Base-by-base conservation (phyloP, 192 early-diverging fungal species). In the Coemansia sp. region DNA sequence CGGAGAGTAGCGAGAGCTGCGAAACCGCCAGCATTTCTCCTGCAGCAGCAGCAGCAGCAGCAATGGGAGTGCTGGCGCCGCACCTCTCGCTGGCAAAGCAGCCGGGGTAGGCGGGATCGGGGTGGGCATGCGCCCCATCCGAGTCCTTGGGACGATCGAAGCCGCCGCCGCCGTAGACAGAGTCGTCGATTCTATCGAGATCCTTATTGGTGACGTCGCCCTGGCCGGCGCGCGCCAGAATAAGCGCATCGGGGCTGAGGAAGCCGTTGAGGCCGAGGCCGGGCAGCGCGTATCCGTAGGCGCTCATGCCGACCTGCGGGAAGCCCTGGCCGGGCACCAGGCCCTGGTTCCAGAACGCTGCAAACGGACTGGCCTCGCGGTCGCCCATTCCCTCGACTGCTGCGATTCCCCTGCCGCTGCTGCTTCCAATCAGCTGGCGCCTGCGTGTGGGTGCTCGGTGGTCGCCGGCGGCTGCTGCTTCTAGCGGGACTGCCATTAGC, bases 221-320 rank as follows among this genome's bases (percentile, higher is more conserved):
- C 53, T 76, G 51, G 20, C 79, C 79, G 0, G 56, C 79, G 1
- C 79, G 74, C 16, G 42, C 65, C n/a, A 82, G 65, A 17, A 82
- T 82, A 9, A 58, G 42, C 7, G 70, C 71, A 45, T 76, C 79
- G 22, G 74, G 74, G 48, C 11, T 67, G 14, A 76, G 45, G 49
- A 64, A 76, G 38, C 56, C 64, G 19, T 42, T 40, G 41, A 82
- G 58, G 0, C 79, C 79, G 25, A 70, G 41, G 5, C 71, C 79
- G 0, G 79, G 79, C 60, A 82, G 50, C 39, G 65, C 74, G 44
- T 76, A 82, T 7, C 79, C 79, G 16, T 82, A 82, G 17, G 79
- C 67, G 48, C 79, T 82, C 79, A 82, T 82, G 0, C 79, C 79
- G 7, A 82, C 62, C 54, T 82, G 79, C 1, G 79, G 74, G 14